A percentile compares a stretch with the other conserved stretches of the same genome.
Evolutionary conservation across 2,329 filamentous ascomycete genomes (phyloP).

Genomic region (Apiospora koreana): DNA sequence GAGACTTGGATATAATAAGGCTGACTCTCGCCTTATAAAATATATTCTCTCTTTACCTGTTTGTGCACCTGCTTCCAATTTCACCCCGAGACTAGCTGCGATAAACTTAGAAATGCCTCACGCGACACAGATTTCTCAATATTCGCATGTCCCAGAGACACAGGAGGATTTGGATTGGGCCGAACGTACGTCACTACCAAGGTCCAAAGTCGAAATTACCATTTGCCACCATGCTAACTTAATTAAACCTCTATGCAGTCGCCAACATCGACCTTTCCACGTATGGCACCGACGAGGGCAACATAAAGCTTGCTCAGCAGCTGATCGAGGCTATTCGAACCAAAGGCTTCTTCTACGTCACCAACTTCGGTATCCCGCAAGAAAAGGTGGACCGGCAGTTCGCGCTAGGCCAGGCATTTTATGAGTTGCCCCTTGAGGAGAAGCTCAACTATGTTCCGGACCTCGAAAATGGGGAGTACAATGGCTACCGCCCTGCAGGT

Average conservation of each 20-base stretch:
- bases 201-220: not conserved
- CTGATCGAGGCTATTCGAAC: conserved; percentile 36
- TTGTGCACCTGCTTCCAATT: not conserved
- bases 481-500: conserved; percentile 55
- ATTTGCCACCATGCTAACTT: not conserved
- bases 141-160: conserved; percentile 37
- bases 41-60: not conserved
- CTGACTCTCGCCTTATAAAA: not conserved
- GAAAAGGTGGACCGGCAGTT: conserved; percentile 61
- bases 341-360: conserved; percentile 61
- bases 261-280: conserved; percentile 35
- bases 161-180: conserved; percentile 39
- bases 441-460: conserved; percentile 57
- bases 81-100: not conserved
- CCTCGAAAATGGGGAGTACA: conserved; percentile 54
- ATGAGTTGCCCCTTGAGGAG: conserved; percentile 56
- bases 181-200: conserved; percentile 27
- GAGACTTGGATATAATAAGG: too few relatives aligned
- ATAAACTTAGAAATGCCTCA: conserved; percentile 32
- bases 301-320: conserved; percentile 28
- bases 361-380: conserved; percentile 61
- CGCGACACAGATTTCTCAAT: conserved; percentile 34
- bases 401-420: conserved; percentile 58
- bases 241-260: conserved; percentile 22
- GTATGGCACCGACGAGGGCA: conserved; percentile 34